Evolutionary conservation across 257 asterid species (phyloP), one percentile per base, ranked within the genome.

Genomic region (Solanum bulbocastanum): DNA sequence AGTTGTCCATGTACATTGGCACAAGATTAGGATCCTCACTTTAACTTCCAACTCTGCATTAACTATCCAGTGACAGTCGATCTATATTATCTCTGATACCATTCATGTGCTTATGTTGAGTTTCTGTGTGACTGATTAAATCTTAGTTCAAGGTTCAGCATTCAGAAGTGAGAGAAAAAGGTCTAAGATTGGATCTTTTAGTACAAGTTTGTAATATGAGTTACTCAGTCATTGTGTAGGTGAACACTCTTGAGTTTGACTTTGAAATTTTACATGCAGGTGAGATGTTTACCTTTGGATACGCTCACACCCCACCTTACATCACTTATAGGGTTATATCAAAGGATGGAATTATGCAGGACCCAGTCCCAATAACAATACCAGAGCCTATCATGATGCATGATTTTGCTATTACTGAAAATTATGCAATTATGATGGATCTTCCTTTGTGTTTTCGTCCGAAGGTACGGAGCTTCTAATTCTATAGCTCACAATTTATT

Each of bases 401-500:
- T 88, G 99, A 97, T 91, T 97, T 97, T 90, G 99, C 99, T 92
- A 97, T 97, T 88, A 96, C 99, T 87, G 98, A 97, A 90, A 97
- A 97, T 88, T 97, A 95, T 93, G 98, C 98, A 6, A 88, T 97
- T 87, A 94, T 97, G 89, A 90, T 97, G 98, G 99, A 97, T 93
- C 98, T 96, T 60, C 99, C 99, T 15, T 87, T 97, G 86, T 91
- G 88, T 92, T 95, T 95, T 93, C 94, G 88, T 88, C 98, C 99
- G 40, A 94, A 93, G 98, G 99, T 96, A 89, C 39, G 83, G 58
- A 36, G 88, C 83, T 87, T 69, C 81, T 88, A 36, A 89, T 78
- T 73, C 81, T 88, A 30, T 42, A 75, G 72, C 25, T 79, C 36
- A 60, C 84, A 5, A 46, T 81, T 46, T 46, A 87, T 83, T 49